phyloP scores from a whole-genome alignment of 2,329 filamentous ascomycete genomes.

The Arthrobotrys iridis region DNA sequence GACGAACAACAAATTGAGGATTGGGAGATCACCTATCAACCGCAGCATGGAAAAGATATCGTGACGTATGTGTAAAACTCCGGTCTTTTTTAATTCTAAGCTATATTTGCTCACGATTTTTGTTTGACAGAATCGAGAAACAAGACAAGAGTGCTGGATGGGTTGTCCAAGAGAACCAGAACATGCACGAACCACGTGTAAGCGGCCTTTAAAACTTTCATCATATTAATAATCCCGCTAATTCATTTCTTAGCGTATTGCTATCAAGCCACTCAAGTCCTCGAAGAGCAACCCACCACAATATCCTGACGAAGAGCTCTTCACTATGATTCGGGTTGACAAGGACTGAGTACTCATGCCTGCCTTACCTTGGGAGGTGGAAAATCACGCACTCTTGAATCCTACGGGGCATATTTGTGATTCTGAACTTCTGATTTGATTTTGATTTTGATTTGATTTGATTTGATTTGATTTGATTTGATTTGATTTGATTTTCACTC shows the following conservation, averaged over 20 bases:
- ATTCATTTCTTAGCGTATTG: neutral
- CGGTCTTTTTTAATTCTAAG: neutral
- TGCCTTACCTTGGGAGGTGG: no score
- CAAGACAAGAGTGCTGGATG: neutral
- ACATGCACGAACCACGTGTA: neutral
- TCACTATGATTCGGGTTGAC: neutral
- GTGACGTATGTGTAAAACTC: constrained; percentile 3
- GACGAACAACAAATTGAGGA: constrained; percentile 4
- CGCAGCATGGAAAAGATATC: constrained; percentile 1
- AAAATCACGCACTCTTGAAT: no score
- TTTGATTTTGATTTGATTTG: no score
- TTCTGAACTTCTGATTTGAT: no score
- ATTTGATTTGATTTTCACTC: no score
- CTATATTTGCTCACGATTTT: neutral
- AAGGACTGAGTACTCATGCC: no score
- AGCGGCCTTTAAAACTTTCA: neutral
- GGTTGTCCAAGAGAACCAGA: neutral
- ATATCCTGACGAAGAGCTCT: neutral
- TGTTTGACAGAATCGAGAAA: constrained; percentile 8
- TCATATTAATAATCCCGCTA: neutral
- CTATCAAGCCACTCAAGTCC: neutral
- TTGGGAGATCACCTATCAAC: neutral
- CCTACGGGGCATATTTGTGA: no score
- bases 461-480: no score
- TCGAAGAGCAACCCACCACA: neutral